These are phyloP conservation scores for Suhomyces sp. DNA, from an alignment of 805 yeast species.

Conservation along the genomic window DNA sequence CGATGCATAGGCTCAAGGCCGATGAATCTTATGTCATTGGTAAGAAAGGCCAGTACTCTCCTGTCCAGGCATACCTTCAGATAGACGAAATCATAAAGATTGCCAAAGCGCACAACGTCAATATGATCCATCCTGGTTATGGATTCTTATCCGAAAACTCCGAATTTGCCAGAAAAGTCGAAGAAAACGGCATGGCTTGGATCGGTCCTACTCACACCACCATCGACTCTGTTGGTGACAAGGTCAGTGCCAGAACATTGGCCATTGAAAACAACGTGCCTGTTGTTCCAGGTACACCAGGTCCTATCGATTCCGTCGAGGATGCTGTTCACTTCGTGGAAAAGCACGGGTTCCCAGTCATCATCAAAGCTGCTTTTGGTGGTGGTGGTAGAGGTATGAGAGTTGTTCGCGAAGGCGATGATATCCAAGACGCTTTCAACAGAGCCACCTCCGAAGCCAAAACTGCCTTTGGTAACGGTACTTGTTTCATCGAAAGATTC, in stretches of 20 bases:
- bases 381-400: constrained; percentile 99
- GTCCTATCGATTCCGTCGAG: constrained; percentile 79
- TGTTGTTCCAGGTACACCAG: constrained; percentile 96
- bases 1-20: constrained; percentile 93
- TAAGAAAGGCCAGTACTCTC: constrained; percentile 81
- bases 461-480: constrained; percentile 97
- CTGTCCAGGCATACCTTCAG: constrained; percentile 94
- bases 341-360: constrained; percentile 90
- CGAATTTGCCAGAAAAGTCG: constrained; percentile 90
- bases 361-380: constrained; percentile 97
- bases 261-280: constrained; percentile 85
- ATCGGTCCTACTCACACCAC: constrained; percentile 87
- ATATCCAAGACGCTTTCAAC: constrained; percentile 82
- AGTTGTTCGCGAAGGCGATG: constrained; percentile 96
- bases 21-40: constrained; percentile 95
- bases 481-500: constrained; percentile 95
- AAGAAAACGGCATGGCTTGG: constrained; percentile 90
- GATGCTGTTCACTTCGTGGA: constrained; percentile 80
- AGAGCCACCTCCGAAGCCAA: constrained; percentile 94
- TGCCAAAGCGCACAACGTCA: constrained; percentile 48
- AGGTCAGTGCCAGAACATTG: constrained; percentile 87
- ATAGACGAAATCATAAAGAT: constrained; percentile 90
- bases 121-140: constrained; percentile 41
- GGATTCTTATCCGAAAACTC: constrained; percentile 86
- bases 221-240: constrained; percentile 94